Percentiles rank a stretch among this genome's conserved stretches.
phyloP scores from a whole-genome alignment of 306 rosid species.

The Clitoria ternatea region DNA sequence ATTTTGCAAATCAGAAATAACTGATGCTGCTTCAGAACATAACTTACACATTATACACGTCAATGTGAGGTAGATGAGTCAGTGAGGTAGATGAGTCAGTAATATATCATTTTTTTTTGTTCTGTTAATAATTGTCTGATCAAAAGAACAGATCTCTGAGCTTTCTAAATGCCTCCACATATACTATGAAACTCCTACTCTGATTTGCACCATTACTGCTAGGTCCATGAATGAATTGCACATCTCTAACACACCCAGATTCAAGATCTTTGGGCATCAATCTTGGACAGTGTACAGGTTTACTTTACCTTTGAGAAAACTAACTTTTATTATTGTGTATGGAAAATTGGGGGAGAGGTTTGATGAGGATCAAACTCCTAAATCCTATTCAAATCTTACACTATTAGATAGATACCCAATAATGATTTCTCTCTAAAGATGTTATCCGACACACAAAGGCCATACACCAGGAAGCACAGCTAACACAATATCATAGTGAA shows the following conservation, averaged over 20 bases:
- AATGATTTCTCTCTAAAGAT: no score
- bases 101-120: background rate
- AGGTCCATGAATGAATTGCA: background rate
- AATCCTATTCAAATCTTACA: no score
- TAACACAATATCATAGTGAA: background rate
- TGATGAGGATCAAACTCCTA: no score
- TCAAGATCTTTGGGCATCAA: background rate
- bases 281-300: no score
- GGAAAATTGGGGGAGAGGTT: no score
- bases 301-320: no score
- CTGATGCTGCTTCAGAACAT: no score
- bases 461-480: background rate
- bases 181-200: background rate
- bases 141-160: background rate
- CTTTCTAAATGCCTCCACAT: background rate
- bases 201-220: background rate
- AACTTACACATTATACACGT: conserved; percentile 1
- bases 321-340: no score
- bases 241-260: background rate
- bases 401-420: no score
- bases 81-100: background rate
- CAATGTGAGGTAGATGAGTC: background rate
- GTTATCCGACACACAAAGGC: no score
- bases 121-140: background rate
- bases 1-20: background rate